Conservation (phyloP, 257 asterid species). For the Ilex asprella region DNA sequence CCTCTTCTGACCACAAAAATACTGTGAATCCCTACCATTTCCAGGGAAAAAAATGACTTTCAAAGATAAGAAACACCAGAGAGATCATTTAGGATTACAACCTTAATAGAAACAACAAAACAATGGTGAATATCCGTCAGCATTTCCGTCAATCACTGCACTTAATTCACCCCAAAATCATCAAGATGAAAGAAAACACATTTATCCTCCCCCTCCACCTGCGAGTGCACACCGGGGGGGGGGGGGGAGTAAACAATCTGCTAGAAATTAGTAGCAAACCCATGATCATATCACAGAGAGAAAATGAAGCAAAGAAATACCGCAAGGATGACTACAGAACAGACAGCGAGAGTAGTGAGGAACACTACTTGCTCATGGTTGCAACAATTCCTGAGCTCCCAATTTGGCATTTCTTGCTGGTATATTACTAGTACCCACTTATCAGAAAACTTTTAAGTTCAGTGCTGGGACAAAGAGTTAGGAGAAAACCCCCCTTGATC, state of each 20-base stretch:
- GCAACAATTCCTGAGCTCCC: slow-evolving; percentile 47
- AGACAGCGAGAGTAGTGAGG: slow-evolving; percentile 35
- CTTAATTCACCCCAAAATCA: neutral
- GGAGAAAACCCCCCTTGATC: too few species aligned
- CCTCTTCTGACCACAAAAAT: too few species aligned
- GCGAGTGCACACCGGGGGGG: too few species aligned
- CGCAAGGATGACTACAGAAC: slow-evolving; percentile 41
- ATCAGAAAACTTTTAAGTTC: too few species aligned
- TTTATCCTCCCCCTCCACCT: neutral
- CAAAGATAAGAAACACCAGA: neutral
- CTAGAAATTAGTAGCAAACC: neutral
- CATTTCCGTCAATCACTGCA: neutral
- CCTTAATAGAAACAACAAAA: neutral
- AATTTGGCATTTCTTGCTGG: slow-evolving; percentile 25
- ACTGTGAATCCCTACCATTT: neutral
- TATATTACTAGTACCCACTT: too few species aligned
- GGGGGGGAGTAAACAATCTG: too few species aligned
- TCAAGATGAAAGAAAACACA: neutral
- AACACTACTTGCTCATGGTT: slow-evolving; percentile 40
- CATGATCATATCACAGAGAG: neutral
- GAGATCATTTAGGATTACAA: too few species aligned
- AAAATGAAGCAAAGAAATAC: slow-evolving; percentile 9
- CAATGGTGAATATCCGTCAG: neutral
- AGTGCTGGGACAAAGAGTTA: too few species aligned
- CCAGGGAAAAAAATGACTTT: neutral